Conservation (phyloP, 2,329 filamentous ascomycete genomes). For the Allantophomopsis cytisporea region DNA sequence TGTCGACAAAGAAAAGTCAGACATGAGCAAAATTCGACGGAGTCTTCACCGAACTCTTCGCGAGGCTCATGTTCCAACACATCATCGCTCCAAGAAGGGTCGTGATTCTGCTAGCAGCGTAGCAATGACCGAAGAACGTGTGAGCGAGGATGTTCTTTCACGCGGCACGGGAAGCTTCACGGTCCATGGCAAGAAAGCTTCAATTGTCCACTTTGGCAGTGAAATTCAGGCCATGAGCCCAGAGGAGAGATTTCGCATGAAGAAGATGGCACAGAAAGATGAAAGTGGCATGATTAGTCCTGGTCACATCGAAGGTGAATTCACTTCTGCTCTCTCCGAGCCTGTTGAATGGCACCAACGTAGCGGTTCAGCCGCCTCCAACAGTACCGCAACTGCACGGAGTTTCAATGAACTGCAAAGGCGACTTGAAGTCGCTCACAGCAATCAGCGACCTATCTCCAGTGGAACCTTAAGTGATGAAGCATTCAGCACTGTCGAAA, state of each 20-base stretch:
- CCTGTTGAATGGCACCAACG: conserved; percentile 28
- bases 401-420: conserved; percentile 53
- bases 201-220: conserved; percentile 90
- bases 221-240: conserved; percentile 70
- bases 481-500: conserved; percentile 20
- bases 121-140: conserved; percentile 28
- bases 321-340: conserved; percentile 33
- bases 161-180: conserved; percentile 83
- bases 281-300: conserved; percentile 15
- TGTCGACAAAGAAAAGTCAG: conserved; percentile 18
- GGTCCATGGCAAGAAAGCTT: conserved; percentile 95
- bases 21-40: conserved; percentile 48
- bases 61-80: conserved; percentile 55
- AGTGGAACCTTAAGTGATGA: too few relatives aligned
- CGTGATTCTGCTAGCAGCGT: conserved; percentile 55
- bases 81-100: conserved; percentile 62
- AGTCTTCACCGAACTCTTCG: conserved; percentile 84
- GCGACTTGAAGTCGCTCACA: conserved; percentile 41
- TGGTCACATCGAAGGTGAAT: conserved; percentile 27
- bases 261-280: conserved; percentile 34
- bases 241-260: conserved; percentile 57
- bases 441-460: conserved; percentile 25
- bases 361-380: conserved; percentile 48
- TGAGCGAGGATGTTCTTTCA: conserved; percentile 54
- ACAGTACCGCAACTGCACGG: conserved; percentile 51